Percentiles rank a stretch among this genome's conserved stretches.
Evolutionary conservation across 2,329 filamentous ascomycete genomes (phyloP).

Genomic region (Parasarocladium wereldwijsianum): DNA sequence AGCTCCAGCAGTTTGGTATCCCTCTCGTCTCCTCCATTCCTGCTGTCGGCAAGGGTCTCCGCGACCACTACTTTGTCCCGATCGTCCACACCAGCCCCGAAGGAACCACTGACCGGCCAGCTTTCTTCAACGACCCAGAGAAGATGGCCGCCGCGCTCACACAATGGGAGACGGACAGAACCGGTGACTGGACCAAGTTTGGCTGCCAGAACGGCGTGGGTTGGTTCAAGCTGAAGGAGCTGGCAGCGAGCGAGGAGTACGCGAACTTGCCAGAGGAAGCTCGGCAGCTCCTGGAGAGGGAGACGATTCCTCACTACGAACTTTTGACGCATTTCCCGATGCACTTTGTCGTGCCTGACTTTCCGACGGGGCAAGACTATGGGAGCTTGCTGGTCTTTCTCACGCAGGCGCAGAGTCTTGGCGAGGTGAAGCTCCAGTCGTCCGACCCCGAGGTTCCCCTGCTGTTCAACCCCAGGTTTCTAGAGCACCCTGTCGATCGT

Average conservation of each 20-base stretch:
- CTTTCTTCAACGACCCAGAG: conserved; percentile 27
- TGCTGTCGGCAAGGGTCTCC: conserved; percentile 37
- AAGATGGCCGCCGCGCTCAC: conserved; percentile 28
- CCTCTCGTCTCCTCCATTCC: conserved; percentile 29
- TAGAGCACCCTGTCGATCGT: conserved; percentile 38
- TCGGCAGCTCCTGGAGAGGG: conserved; percentile 27
- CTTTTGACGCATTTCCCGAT: conserved; percentile 30
- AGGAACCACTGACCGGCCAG: conserved; percentile 24
- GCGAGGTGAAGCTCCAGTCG: conserved; percentile 36
- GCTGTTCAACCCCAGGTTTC: conserved; percentile 35
- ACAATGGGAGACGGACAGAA: conserved; percentile 29
- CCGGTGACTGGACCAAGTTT: conserved; percentile 23
- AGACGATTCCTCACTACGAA: conserved; percentile 43
- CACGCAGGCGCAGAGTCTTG: conserved; percentile 38
- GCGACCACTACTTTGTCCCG: conserved; percentile 35
- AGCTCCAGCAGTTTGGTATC: conserved; percentile 32
- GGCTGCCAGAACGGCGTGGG: conserved; percentile 24
- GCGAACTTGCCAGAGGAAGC: conserved; percentile 26
- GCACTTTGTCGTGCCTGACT: conserved; percentile 25
- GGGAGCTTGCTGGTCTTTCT: conserved; percentile 28
- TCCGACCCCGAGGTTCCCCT: conserved; percentile 34
- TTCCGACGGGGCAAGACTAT: conserved; percentile 22
- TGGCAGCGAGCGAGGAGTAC: conserved; percentile 31
- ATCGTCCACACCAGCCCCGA: conserved; percentile 23
- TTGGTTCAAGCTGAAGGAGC: conserved; percentile 25